A percentile compares a stretch with the other conserved stretches of the same genome.
phyloP scores from a whole-genome alignment of 1,139 yeast species.

The Protomyces macrosporus region DNA sequence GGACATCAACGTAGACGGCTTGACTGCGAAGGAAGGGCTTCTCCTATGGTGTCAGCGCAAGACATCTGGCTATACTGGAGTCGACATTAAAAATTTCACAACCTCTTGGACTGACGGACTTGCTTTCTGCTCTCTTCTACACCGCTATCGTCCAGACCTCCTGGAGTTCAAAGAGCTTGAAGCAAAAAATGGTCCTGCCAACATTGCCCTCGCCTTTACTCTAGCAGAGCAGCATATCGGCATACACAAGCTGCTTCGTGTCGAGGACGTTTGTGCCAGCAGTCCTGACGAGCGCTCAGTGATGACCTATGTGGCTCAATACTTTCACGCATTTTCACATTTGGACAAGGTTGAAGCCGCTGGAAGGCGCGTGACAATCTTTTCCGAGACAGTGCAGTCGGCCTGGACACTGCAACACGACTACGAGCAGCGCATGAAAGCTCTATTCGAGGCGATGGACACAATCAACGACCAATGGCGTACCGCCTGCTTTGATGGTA shows the following conservation, averaged over 20 bases:
- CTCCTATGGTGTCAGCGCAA: conserved; percentile 46
- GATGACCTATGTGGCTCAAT: conserved; percentile 60
- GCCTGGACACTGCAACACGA: conserved; percentile 40
- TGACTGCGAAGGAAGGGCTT: conserved; percentile 45
- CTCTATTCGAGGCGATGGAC: conserved; percentile 36
- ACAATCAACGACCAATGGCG: conserved; percentile 32
- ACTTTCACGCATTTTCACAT: conserved; percentile 53
- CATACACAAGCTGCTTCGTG: conserved; percentile 55
- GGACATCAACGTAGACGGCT: conserved; percentile 45
- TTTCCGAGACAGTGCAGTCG: conserved; percentile 40
- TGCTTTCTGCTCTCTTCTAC: conserved; percentile 47
- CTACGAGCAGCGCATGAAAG: conserved; percentile 39
- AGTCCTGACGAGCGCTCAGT: conserved; percentile 63
- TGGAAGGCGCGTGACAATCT: conserved; percentile 42
- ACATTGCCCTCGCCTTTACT: conserved; percentile 41
- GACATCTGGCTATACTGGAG: conserved; percentile 42
- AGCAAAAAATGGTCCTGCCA: conserved; percentile 36
- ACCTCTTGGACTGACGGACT: conserved; percentile 47
- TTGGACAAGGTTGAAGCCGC: conserved; percentile 42
- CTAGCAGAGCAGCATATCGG: conserved; percentile 46
- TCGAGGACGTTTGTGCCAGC: conserved; percentile 50
- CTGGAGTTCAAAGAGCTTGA: conserved; percentile 42
- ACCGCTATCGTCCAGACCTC: conserved; percentile 45
- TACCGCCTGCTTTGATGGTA: conserved; percentile 36
- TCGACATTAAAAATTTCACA: conserved; percentile 43